Conservation (phyloP, 768 basidiomycete genomes). For the Tephrocybe sp. region DNA sequence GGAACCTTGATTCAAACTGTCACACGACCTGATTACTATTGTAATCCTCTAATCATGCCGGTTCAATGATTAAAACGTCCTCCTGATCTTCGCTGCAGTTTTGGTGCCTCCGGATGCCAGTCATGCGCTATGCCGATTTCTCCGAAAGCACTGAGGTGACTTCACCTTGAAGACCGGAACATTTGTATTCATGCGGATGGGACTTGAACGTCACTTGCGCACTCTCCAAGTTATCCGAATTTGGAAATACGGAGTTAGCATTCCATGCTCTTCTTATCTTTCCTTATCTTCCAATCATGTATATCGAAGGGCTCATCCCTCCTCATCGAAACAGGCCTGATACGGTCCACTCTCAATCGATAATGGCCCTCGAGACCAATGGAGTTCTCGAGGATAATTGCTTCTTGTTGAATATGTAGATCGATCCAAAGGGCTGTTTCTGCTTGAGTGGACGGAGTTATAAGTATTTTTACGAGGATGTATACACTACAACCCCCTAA, state of each 20-base stretch:
- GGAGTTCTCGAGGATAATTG: not conserved
- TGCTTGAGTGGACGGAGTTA: too few relatives aligned
- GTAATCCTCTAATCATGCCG: not conserved
- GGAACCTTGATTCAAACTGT: not conserved
- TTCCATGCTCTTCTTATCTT: slow-evolving; percentile 4
- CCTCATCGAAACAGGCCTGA: not conserved
- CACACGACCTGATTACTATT: slow-evolving; percentile 6
- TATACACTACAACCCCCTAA: too few relatives aligned
- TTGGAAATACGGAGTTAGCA: not conserved
- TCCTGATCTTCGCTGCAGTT: not conserved
- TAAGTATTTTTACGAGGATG: too few relatives aligned
- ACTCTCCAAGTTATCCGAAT: not conserved
- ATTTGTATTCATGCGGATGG: not conserved
- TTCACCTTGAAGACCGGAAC: not conserved
- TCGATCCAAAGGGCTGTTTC: too few relatives aligned
- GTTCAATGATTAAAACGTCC: not conserved
- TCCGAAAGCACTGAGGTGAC: too few relatives aligned
- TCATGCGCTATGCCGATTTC: too few relatives aligned
- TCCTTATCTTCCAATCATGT: slow-evolving; percentile 10
- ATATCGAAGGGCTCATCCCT: not conserved
- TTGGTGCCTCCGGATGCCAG: too few relatives aligned
- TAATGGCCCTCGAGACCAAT: not conserved
- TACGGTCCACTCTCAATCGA: not conserved
- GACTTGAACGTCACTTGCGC: not conserved
- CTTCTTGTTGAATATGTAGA: not conserved